phyloP scores from a whole-genome alignment of 2,329 filamentous ascomycete species.

The Ophiocordyceps australis region DNA sequence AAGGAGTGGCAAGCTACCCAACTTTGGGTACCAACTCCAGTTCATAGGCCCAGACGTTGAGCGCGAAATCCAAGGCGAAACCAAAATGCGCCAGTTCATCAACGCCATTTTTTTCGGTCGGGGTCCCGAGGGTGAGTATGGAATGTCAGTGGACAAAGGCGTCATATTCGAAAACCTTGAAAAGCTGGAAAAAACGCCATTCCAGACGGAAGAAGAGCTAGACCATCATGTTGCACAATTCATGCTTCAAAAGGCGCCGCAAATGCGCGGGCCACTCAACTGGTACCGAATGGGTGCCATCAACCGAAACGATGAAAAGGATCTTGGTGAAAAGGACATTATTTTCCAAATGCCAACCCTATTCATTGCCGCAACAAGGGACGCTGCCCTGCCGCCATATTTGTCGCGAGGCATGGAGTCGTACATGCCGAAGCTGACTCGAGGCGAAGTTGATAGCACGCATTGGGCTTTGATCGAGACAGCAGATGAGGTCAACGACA shows the following conservation, averaged over 20 bases:
- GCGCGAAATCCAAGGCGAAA: conserved; percentile 31
- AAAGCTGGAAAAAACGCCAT: conserved; percentile 28
- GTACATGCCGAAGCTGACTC: conserved; percentile 44
- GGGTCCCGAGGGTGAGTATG: conserved; percentile 32
- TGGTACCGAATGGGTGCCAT: conserved; percentile 66
- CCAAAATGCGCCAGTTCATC: conserved; percentile 52
- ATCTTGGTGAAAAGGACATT: conserved; percentile 36
- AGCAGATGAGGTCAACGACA: conserved; percentile 48
- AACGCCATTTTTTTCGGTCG: conserved; percentile 51
- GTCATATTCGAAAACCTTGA: conserved; percentile 43
- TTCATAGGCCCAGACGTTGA: conserved; percentile 53
- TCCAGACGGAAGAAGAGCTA: conserved; percentile 52
- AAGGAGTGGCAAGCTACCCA: conserved; percentile 32
- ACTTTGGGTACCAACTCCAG: conserved; percentile 75
- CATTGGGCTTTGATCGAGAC: conserved; percentile 79
- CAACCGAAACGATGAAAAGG: conserved; percentile 61
- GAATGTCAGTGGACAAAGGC: conserved; percentile 43
- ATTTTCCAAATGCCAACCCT: conserved; percentile 46
- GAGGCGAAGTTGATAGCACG: conserved; percentile 43
- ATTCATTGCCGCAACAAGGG: conserved; percentile 55
- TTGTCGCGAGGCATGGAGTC: conserved; percentile 58
- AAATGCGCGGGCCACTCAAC: conserved; percentile 64
- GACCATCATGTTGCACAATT: conserved; percentile 64
- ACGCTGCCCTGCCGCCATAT: conserved; percentile 52
- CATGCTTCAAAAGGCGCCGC: conserved; percentile 30